These are phyloP conservation scores for Ganoderma sinense DNA, from an alignment of 1,284 basidiomycete species.

Conservation along the genomic window DNA sequence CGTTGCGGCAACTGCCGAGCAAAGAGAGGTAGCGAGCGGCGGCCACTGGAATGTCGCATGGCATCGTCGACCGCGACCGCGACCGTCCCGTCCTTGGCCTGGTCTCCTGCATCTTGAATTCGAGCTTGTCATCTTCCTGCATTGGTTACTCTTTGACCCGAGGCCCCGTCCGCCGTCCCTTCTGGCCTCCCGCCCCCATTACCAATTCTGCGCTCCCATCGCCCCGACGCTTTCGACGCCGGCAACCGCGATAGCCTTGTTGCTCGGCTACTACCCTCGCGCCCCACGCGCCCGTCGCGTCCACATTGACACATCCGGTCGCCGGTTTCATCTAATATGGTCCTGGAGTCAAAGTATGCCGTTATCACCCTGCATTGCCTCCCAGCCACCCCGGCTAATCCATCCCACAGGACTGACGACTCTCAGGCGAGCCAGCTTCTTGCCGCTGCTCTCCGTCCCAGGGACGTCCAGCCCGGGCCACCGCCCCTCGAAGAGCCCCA, in stretches of 20 bases:
- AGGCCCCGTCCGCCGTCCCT: background rate
- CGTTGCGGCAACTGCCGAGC: constrained; percentile 21
- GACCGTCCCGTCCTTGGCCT: background rate
- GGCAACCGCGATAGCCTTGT: background rate
- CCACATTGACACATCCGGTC: background rate
- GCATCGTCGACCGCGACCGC: background rate
- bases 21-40: background rate
- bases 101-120: background rate
- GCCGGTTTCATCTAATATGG: background rate
- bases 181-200: background rate
- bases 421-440: constrained; percentile 29
- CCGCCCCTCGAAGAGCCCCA: background rate
- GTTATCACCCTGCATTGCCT: no score
- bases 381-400: constrained; percentile 5
- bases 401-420: constrained; percentile 19
- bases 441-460: constrained; percentile 25
- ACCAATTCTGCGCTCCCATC: no score
- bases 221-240: background rate
- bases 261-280: background rate
- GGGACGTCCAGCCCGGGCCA: constrained; percentile 5
- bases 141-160: background rate
- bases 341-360: constrained; percentile 22
- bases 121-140: background rate
- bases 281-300: background rate
- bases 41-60: background rate